These are phyloP conservation scores for Linaria vulgaris DNA, from an alignment of 257 asterid species.

Conservation along the genomic window DNA sequence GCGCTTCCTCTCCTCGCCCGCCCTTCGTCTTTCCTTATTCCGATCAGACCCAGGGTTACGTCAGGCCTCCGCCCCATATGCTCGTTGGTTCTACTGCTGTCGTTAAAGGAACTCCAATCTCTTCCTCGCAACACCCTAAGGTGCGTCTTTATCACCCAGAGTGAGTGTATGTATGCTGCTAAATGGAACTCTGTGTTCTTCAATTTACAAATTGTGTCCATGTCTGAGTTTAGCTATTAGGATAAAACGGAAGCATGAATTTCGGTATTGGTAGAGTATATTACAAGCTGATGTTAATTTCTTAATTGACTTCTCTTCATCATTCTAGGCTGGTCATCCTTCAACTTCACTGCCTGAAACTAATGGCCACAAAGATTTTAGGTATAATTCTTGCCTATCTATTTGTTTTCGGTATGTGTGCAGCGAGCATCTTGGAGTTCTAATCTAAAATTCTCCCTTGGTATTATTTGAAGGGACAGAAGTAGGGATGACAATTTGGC, in stretches of 20 bases:
- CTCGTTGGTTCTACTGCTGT: too few species aligned
- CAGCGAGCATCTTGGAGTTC: constrained; percentile 16
- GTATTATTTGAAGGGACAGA: constrained; percentile 48
- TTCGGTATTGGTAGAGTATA: constrained; percentile 11
- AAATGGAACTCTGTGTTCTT: background rate
- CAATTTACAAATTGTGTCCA: background rate
- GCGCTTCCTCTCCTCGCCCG: constrained; percentile 42
- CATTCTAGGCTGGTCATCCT: constrained; percentile 42
- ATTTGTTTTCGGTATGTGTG: background rate
- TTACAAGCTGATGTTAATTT: constrained; percentile 8
- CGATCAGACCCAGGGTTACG: constrained; percentile 48
- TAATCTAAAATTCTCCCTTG: constrained; percentile 18
- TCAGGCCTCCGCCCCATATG: constrained; percentile 42
- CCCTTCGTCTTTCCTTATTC: constrained; percentile 47
- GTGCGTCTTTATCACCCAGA: too few species aligned
- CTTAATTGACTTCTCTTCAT: constrained; percentile 4
- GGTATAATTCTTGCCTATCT: constrained; percentile 38
- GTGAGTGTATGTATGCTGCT: background rate
- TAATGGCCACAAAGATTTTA: constrained; percentile 55
- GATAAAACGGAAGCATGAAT: too few species aligned
- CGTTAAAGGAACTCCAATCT: constrained; percentile 51
- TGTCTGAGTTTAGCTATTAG: background rate
- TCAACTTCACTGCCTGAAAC: constrained; percentile 46
- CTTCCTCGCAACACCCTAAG: constrained; percentile 49
- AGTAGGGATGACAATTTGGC: constrained; percentile 52